phyloP scores from a whole-genome alignment of 140 eudicot species.

The Stevia rebaudiana region DNA sequence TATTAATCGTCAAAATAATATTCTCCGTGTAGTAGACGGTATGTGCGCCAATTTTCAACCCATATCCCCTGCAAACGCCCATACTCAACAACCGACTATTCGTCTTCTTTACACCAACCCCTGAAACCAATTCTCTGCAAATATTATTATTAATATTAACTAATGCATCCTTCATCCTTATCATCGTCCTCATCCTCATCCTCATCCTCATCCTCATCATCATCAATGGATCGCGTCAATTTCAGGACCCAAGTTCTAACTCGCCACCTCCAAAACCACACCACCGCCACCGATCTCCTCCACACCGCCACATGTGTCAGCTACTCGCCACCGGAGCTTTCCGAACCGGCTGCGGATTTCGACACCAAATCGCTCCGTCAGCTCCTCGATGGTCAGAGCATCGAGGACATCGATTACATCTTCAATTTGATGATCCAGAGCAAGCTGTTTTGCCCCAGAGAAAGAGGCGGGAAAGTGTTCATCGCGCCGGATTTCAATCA shows the following conservation, averaged over 20 bases:
- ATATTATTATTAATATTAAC: too few species aligned
- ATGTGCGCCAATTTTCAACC: too few species aligned
- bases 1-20: too few species aligned
- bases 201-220: too few species aligned
- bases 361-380: conserved; percentile 50
- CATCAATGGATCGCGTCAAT: conserved; percentile 36
- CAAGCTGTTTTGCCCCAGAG: conserved; percentile 46
- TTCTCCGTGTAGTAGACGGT: too few species aligned
- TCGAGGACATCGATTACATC: conserved; percentile 51
- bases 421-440: conserved; percentile 52
- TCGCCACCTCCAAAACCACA: conserved; percentile 47
- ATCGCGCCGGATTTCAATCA: conserved; percentile 69
- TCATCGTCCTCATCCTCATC: too few species aligned
- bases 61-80: too few species aligned
- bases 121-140: too few species aligned
- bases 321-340: conserved; percentile 57
- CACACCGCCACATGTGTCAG: conserved; percentile 45
- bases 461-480: conserved; percentile 61
- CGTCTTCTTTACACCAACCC: too few species aligned
- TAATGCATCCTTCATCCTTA: too few species aligned
- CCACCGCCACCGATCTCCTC: conserved; percentile 13
- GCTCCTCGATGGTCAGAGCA: conserved; percentile 56
- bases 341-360: conserved; percentile 38
- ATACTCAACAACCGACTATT: too few species aligned
- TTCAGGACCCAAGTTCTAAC: conserved; percentile 57